Evolutionary conservation across 306 rosid genomes (phyloP).

Genomic region (Urtica urens): DNA sequence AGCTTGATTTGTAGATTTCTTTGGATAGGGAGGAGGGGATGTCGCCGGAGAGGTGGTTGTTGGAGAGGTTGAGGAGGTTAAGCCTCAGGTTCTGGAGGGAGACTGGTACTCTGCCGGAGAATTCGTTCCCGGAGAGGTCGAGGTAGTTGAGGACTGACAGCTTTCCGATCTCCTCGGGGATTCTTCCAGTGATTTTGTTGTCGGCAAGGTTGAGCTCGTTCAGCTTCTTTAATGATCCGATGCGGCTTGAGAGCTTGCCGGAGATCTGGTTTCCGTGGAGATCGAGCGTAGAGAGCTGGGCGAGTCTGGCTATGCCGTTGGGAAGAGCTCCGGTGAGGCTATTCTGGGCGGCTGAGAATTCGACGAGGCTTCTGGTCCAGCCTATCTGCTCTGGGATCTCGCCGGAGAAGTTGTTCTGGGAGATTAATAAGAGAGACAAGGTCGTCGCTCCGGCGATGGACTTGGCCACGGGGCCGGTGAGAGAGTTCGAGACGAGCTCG

Average conservation of each 20-base stretch:
- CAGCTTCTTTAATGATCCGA: conserved; percentile 44
- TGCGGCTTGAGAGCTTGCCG: conserved; percentile 44
- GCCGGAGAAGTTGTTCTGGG: conserved; percentile 57
- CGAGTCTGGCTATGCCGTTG: conserved; percentile 36
- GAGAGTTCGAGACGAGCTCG: conserved; percentile 43
- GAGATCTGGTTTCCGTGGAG: conserved; percentile 52
- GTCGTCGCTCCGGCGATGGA: conserved; percentile 51
- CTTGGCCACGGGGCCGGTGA: conserved; percentile 50
- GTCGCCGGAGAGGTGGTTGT: conserved; percentile 49
- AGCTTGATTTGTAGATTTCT: conserved; percentile 51
- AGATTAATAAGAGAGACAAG: conserved; percentile 39
- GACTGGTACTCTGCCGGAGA: conserved; percentile 54
- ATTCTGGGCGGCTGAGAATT: conserved; percentile 44
- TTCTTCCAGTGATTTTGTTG: conserved; percentile 49
- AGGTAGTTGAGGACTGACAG: conserved; percentile 61
- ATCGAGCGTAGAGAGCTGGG: conserved; percentile 55
- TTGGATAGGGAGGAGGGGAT: conserved; percentile 61
- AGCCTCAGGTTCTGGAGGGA: conserved; percentile 69
- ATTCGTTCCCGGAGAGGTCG: conserved; percentile 56
- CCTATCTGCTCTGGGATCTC: conserved; percentile 68
- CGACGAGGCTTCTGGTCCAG: conserved; percentile 40
- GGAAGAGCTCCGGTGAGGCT: conserved; percentile 49
- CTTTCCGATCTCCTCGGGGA: conserved; percentile 55
- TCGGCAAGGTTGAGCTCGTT: conserved; percentile 67
- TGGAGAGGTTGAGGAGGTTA: conserved; percentile 61